phyloP scores from a whole-genome alignment of 2,329 filamentous ascomycete genomes.

The Dactylonectria macrodidyma region DNA sequence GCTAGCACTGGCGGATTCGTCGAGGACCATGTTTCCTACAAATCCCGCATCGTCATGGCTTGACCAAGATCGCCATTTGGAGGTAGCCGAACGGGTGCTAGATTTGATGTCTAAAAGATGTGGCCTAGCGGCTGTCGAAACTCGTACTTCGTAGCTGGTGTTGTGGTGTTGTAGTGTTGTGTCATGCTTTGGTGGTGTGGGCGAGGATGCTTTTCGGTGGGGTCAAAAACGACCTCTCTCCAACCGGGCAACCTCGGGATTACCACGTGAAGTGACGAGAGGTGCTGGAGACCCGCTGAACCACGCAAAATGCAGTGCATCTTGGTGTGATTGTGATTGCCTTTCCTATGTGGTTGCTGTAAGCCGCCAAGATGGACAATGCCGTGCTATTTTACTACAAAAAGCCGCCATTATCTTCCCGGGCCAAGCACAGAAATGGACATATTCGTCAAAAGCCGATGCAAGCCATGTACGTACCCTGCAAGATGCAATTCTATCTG shows the following conservation, averaged over 20 bases:
- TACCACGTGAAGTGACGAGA: conserved; percentile 44
- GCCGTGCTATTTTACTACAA: neutral
- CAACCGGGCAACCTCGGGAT: conserved; percentile 30
- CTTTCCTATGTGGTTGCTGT: conserved; percentile 1
- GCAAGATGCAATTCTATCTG: neutral
- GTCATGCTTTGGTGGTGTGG: conserved; percentile 4
- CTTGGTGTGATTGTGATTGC: conserved; percentile 32
- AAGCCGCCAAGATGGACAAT: neutral
- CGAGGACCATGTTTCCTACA: conserved; percentile 16
- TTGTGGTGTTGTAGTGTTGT: neutral
- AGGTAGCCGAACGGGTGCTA: neutral
- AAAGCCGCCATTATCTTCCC: conserved; percentile 2
- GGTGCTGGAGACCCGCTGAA: conserved; percentile 21
- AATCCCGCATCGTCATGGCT: conserved; percentile 21
- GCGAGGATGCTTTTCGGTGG: conserved; percentile 18
- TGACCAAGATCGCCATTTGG: conserved; percentile 15
- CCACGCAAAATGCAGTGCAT: neutral
- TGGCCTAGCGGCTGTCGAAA: neutral
- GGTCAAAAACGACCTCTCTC: conserved; percentile 8
- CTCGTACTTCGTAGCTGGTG: neutral
- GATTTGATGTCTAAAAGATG: neutral
- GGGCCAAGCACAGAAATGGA: neutral
- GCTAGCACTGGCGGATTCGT: conserved; percentile 19
- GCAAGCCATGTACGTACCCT: neutral
- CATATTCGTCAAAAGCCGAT: too few relatives aligned